Base-by-base conservation (phyloP, 2,329 filamentous ascomycete species). In the Didymella glomerata region DNA sequence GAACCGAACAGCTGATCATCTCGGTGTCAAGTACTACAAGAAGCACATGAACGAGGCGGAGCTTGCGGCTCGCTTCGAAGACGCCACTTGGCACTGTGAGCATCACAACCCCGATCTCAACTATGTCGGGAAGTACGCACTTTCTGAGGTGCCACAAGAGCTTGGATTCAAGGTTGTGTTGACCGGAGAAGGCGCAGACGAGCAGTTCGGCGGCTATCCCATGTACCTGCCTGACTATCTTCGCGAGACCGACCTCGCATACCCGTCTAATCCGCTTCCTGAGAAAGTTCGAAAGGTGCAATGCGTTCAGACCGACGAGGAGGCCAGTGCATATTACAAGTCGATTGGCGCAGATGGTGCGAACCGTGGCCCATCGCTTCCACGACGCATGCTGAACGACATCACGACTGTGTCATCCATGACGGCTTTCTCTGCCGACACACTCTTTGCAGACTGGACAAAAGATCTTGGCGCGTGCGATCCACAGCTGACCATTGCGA, bases 151-250 rank as follows among this genome's bases (percentile, higher is more conserved):
- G 1, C 77, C 80, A 0, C 77, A 72, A 22, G 73, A 81, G 50
- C 70, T 78, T 20, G 84, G 83, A 3, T 78, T 82, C 68, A 84
- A 84, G 55, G 84, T 86, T 6, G 80, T 86, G 2, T 71, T 87
- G 7, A 85, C 83, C 1, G 79, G 78, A 27, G 81, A 84, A 65
- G 83, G 82, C 3, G 73, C 82, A 6, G 84, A 86, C 62, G 84
- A 86, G 71, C 76, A 81, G 48, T 86, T 86, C 66, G 80, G 75
- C 4, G 84, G 84, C 40, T 86, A 86, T 57, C 72, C 77, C 0
- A 76, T 54, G 83, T 63, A 82, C 58, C 64, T 77, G 0, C 69
- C 78, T 1, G 83, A 86, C 50, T 80, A 78, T 50, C 75, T 86
- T 1, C 77, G 78, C 10, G 84, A 85, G 61, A 61, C 77, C 0